Base-by-base conservation (phyloP, 805 yeast species). In the Myxozyma melibiosi region DNA sequence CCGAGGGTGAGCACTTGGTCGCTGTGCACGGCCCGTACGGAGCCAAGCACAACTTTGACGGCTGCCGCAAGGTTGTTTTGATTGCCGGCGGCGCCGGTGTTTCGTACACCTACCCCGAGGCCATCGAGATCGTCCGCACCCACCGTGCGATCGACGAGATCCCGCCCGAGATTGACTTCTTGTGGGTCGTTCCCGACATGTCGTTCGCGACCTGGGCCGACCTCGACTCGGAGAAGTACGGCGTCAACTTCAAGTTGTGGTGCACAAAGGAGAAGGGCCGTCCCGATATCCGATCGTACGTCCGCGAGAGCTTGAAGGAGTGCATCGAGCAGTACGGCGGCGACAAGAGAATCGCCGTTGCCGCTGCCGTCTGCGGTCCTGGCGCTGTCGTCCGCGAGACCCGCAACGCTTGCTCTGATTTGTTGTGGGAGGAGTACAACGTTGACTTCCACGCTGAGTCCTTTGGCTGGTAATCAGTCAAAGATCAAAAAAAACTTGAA, bases 41-140 rank as follows among this genome's bases (percentile, higher is more conserved):
- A 20, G 44, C 45, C 35, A 42, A 51, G 50, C 54, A 51, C 58
- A 35, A 44, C 25, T 62, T 52, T 25, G 64, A 60, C 35, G 65
- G 63, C 34, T 52, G 58, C 52, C 61, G 59, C 51, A 59, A 59
- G 62, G 61, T 59, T 24, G 53, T 68, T 16, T 64, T 69, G 16
- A 57, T 69, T 20, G 65, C 71, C n/a, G 72, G 72, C 11, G 72
- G 72, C 3, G 68, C 72, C 13, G 72, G 72, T 24, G 68, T 69
- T 2, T 67, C 72, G 2, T 69, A 65, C 56, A 68, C 71, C 14
- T 69, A 53, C 52, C 67, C 72, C 28, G 62, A 62, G 60, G 57
- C 61, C 9, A 38, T 57, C 14, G 60, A 55, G 50, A 42, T 57
- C 22, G 57, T 61, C n/a, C 58, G 57, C 16, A 25, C 62, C 13